phyloP scores from a whole-genome alignment of 2,329 filamentous ascomycete genomes.

The Periglandula ipomoeae region DNA sequence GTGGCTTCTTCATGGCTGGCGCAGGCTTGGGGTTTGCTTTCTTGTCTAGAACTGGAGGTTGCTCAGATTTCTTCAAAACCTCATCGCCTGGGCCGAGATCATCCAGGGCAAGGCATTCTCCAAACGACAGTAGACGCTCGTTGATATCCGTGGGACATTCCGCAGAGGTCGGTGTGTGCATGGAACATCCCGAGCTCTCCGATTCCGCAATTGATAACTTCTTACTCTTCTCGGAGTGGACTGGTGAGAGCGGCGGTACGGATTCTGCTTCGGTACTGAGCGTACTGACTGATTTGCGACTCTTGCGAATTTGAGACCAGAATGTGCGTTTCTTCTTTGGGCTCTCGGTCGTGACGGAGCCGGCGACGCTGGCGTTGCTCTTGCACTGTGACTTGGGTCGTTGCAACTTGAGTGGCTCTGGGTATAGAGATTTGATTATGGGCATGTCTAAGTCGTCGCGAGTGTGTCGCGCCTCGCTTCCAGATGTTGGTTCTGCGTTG shows the following conservation, averaged over 20 bases:
- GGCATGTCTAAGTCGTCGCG: not conserved
- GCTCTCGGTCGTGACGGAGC: not conserved
- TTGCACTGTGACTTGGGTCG: not conserved
- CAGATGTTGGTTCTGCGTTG: not conserved
- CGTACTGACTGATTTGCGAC: not conserved
- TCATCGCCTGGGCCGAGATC: not conserved
- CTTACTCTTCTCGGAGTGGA: not conserved
- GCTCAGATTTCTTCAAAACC: too few species aligned
- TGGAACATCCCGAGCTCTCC: not conserved
- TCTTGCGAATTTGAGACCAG: slow-evolving; percentile 1
- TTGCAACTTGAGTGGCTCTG: not conserved
- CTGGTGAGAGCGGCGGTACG: not conserved
- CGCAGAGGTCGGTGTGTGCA: not conserved
- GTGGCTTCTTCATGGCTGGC: not conserved
- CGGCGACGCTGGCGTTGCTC: not conserved
- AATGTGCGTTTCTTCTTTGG: not conserved
- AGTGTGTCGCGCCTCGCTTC: not conserved
- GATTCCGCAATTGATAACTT: not conserved
- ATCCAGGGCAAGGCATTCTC: not conserved
- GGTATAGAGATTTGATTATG: not conserved
- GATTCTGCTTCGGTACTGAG: not conserved
- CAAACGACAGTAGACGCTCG: not conserved
- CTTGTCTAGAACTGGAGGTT: too few species aligned
- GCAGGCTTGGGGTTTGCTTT: not conserved
- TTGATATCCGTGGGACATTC: not conserved